These are phyloP conservation scores for Penicillium corylophilum DNA, from an alignment of 2,329 filamentous ascomycete species.

Conservation along the genomic window DNA sequence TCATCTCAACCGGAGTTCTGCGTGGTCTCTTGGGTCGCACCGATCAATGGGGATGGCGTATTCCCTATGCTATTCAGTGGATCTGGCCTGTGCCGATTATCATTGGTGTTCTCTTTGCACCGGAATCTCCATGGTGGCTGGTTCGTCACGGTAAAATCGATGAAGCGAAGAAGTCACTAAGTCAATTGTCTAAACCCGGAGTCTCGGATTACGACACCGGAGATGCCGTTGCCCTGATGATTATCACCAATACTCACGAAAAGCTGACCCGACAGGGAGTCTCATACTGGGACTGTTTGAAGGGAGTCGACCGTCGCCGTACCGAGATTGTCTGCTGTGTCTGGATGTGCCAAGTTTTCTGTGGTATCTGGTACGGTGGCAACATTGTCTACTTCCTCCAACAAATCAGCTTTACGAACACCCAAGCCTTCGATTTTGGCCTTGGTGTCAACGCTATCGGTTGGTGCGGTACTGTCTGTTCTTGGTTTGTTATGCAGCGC, in stretches of 20 bases:
- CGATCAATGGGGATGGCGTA: conserved; percentile 51
- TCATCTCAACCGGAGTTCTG: conserved; percentile 37
- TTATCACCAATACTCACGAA: conserved; percentile 80
- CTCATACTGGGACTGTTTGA: conserved; percentile 80
- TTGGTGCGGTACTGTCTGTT: conserved; percentile 76
- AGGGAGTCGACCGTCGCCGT: conserved; percentile 71
- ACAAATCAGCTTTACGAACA: conserved; percentile 54
- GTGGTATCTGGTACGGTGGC: conserved; percentile 63
- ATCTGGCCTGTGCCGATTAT: conserved; percentile 54
- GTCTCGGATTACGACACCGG: conserved; percentile 66
- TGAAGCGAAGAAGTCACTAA: conserved; percentile 46
- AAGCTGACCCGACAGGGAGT: conserved; percentile 71
- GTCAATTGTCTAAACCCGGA: conserved; percentile 58
- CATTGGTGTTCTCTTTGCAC: conserved; percentile 49
- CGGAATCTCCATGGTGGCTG: conserved; percentile 55
- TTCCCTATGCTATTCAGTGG: conserved; percentile 54
- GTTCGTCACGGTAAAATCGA: conserved; percentile 47
- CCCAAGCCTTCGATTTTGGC: conserved; percentile 56
- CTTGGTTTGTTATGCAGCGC: conserved; percentile 78
- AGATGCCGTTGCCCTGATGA: conserved; percentile 88
- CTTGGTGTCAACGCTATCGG: conserved; percentile 64
- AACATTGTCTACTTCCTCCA: conserved; percentile 63
- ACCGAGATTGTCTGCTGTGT: conserved; percentile 71
- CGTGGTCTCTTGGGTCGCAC: not conserved
- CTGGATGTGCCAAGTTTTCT: conserved; percentile 64